These are phyloP conservation scores for Jacaranda mimosifolia DNA, from an alignment of 257 asterid species.

Conservation along the genomic window DNA sequence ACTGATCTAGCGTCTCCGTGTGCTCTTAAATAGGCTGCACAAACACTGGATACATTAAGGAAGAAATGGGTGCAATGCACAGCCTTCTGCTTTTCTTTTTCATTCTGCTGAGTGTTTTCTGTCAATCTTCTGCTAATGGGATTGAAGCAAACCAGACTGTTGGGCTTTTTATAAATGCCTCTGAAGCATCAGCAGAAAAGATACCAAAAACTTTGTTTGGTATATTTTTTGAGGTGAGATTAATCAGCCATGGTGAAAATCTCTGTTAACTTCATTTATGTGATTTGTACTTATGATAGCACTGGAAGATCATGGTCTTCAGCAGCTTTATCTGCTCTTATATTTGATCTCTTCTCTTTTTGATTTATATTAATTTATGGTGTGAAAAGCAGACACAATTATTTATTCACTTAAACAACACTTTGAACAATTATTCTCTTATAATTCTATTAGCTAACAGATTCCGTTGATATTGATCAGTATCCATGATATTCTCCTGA, in stretches of 20 bases:
- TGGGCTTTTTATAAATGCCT: conserved; percentile 61
- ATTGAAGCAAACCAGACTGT: conserved; percentile 64
- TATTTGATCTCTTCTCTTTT: background rate
- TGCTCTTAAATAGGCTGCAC: conserved; percentile 49
- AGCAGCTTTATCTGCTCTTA: background rate
- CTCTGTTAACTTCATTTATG: background rate
- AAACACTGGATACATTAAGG: conserved; percentile 44
- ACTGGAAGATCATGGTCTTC: background rate
- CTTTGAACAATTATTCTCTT: background rate
- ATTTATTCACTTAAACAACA: background rate
- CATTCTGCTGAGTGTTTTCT: conserved; percentile 47
- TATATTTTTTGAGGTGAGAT: conserved; percentile 88
- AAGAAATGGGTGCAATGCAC: conserved; percentile 61
- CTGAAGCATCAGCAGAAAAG: conserved; percentile 61
- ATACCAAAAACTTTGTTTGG: conserved; percentile 80
- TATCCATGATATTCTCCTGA: background rate
- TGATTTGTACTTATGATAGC: background rate
- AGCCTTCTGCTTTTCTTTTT: conserved; percentile 51
- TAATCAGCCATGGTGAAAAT: conserved; percentile 32
- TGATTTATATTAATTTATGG: background rate
- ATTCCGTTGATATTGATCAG: background rate
- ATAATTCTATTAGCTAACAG: background rate
- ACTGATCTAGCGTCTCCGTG: conserved; percentile 35
- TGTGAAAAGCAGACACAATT: background rate
- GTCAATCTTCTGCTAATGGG: conserved; percentile 56